Percentiles rank a stretch among this genome's conserved stretches.
Conservation (phyloP, 2,329 filamentous ascomycete genomes). For the Biscogniauxia marginata region DNA sequence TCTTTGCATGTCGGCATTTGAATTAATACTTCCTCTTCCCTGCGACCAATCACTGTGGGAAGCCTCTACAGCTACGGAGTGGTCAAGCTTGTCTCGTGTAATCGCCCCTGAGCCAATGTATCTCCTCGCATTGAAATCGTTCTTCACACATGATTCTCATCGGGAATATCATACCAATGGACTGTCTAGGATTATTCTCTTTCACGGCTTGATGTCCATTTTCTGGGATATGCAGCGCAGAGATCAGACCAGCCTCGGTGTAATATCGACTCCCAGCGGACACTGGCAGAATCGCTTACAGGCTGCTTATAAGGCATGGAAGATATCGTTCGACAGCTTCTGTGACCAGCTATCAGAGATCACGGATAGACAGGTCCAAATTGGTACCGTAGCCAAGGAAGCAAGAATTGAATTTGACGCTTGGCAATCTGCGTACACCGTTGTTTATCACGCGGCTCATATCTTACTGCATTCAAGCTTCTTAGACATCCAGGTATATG, state of each 20-base stretch:
- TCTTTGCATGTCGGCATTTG: slow-evolving; percentile 65
- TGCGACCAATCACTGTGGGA: slow-evolving; percentile 58
- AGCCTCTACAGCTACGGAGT: slow-evolving; percentile 50
- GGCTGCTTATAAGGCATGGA: slow-evolving; percentile 56
- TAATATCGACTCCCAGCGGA: slow-evolving; percentile 26
- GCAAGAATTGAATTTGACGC: slow-evolving; percentile 33
- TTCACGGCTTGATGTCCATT: slow-evolving; percentile 63
- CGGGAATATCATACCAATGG: slow-evolving; percentile 40
- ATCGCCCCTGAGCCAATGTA: slow-evolving; percentile 37
- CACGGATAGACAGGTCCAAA: slow-evolving; percentile 8
- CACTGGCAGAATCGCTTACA: slow-evolving; percentile 51
- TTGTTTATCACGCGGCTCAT: slow-evolving; percentile 58
- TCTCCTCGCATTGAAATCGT: slow-evolving; percentile 55
- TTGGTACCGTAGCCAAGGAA: slow-evolving; percentile 14
- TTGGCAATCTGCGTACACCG: slow-evolving; percentile 49
- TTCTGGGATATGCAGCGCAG: slow-evolving; percentile 61
- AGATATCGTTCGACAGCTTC: slow-evolving; percentile 55
- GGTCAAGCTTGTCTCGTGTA: slow-evolving; percentile 42
- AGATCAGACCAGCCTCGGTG: slow-evolving; percentile 59
- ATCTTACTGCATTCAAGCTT: slow-evolving; percentile 58
- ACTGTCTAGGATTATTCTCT: slow-evolving; percentile 51
- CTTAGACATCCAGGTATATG: slow-evolving; percentile 61
- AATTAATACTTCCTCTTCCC: slow-evolving; percentile 56
- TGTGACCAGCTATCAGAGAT: slow-evolving; percentile 36
- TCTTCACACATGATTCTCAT: slow-evolving; percentile 46